These are phyloP conservation scores for Penicillium sp. DNA, from an alignment of 2,329 filamentous ascomycete genomes.

Conservation along the genomic window DNA sequence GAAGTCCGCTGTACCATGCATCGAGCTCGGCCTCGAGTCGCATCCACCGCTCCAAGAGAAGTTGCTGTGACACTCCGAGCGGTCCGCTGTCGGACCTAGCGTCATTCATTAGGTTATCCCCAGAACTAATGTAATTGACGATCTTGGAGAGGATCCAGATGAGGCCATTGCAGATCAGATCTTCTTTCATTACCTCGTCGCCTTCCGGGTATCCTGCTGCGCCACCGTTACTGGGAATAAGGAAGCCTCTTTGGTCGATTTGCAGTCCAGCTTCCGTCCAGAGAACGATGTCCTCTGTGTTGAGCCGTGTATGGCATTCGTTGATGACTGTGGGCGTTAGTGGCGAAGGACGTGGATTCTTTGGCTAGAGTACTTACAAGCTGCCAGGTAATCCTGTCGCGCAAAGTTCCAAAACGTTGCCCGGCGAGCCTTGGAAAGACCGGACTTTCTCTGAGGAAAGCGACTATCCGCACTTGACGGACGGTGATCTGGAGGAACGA, in stretches of 20 bases:
- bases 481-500: slow-evolving; percentile 44
- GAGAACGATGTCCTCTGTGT: slow-evolving; percentile 64
- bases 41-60: slow-evolving; percentile 55
- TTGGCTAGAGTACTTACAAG: slow-evolving; percentile 51
- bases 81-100: slow-evolving; percentile 30
- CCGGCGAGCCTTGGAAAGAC: slow-evolving; percentile 59
- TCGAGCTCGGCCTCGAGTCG: slow-evolving; percentile 61
- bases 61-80: slow-evolving; percentile 42
- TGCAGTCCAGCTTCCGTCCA: slow-evolving; percentile 68
- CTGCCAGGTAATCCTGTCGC: slow-evolving; percentile 67
- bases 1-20: slow-evolving; percentile 63
- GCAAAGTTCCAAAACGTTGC: slow-evolving; percentile 72
- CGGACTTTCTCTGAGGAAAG: slow-evolving; percentile 35
- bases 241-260: slow-evolving; percentile 58
- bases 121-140: slow-evolving; percentile 66
- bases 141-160: slow-evolving; percentile 70
- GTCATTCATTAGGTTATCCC: slow-evolving; percentile 52
- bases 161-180: slow-evolving; percentile 66
- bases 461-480: slow-evolving; percentile 48
- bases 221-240: slow-evolving; percentile 47
- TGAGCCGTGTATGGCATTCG: slow-evolving; percentile 62
- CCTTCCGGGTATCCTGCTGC: slow-evolving; percentile 37
- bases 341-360: too few species aligned
- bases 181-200: slow-evolving; percentile 61
- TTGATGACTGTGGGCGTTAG: slow-evolving; percentile 52